phyloP scores from a whole-genome alignment of 2,329 filamentous ascomycete species.

The Stemphylium vesicarium region DNA sequence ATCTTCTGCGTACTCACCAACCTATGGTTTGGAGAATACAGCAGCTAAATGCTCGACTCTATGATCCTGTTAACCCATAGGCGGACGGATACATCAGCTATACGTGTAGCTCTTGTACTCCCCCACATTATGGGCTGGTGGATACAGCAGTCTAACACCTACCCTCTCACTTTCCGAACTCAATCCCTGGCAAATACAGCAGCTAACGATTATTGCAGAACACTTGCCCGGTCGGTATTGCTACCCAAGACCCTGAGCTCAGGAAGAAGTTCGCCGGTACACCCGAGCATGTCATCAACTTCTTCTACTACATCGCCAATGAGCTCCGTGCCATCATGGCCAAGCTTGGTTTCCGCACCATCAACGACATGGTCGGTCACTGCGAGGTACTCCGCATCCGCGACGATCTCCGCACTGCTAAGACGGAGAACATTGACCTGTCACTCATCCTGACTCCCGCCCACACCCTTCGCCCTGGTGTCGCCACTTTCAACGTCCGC shows the following conservation, averaged over 20 bases:
- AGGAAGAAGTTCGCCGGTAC: slow-evolving; percentile 92
- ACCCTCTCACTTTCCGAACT: too few relatives aligned
- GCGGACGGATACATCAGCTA: too few relatives aligned
- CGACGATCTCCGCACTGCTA: slow-evolving; percentile 84
- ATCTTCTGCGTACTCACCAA: too few relatives aligned
- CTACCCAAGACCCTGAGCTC: slow-evolving; percentile 92
- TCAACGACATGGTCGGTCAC: slow-evolving; percentile 97
- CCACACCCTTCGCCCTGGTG: slow-evolving; percentile 92
- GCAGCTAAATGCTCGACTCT: too few relatives aligned
- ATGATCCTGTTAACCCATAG: too few relatives aligned
- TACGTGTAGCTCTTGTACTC: too few relatives aligned
- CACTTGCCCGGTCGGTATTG: slow-evolving; percentile 90
- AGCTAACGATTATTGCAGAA: slow-evolving; percentile 53
- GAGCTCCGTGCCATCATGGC: slow-evolving; percentile 98
- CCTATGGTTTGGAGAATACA: too few relatives aligned
- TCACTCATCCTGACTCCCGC: slow-evolving; percentile 92
- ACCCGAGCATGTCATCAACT: slow-evolving; percentile 97
- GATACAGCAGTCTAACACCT: too few relatives aligned
- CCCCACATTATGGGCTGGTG: too few relatives aligned
- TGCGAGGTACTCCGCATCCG: slow-evolving; percentile 85
- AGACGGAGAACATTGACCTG: slow-evolving; percentile 91
- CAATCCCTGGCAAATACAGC: too few relatives aligned
- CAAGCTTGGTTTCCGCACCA: slow-evolving; percentile 88
- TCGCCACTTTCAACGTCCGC: slow-evolving; percentile 95
- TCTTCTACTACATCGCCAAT: slow-evolving; percentile 97